A percentile compares a stretch with the other conserved stretches of the same genome.
These are phyloP conservation scores for Trypanosoma lewisi DNA, from an alignment of 208 protist species.

Conservation along the genomic window DNA sequence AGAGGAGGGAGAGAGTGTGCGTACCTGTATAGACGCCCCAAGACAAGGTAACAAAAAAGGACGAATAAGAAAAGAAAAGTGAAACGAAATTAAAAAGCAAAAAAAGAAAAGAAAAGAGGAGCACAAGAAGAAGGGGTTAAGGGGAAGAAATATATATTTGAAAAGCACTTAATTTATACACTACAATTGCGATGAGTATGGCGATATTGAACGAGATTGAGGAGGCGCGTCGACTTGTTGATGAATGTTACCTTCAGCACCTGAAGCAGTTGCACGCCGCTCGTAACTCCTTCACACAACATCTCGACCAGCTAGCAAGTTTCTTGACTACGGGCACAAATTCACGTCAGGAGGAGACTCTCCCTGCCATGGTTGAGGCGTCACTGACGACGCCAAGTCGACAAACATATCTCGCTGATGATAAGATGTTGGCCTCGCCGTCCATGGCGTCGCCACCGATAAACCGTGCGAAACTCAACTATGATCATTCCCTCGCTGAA, in stretches of 20 bases:
- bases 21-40: background rate
- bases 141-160: no score
- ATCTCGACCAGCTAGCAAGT: constrained; percentile 19
- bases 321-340: constrained; percentile 6
- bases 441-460: constrained; percentile 43
- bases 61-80: background rate
- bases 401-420: constrained; percentile 30
- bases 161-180: background rate
- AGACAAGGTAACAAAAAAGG: background rate
- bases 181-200: constrained; percentile 19
- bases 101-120: background rate
- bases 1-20: background rate
- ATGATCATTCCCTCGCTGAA: constrained; percentile 56
- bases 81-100: background rate
- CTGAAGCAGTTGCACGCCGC: constrained; percentile 12
- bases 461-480: constrained; percentile 41
- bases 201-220: constrained; percentile 61
- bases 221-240: constrained; percentile 50
- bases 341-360: constrained; percentile 43
- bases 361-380: constrained; percentile 30
- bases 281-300: constrained; percentile 11
- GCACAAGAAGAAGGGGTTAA: background rate
- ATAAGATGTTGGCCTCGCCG: constrained; percentile 37
- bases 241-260: constrained; percentile 15
- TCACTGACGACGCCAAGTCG: constrained; percentile 45